These are phyloP conservation scores for Cordyceps militaris DNA, from an alignment of 2,329 filamentous ascomycete species.

Conservation along the genomic window DNA sequence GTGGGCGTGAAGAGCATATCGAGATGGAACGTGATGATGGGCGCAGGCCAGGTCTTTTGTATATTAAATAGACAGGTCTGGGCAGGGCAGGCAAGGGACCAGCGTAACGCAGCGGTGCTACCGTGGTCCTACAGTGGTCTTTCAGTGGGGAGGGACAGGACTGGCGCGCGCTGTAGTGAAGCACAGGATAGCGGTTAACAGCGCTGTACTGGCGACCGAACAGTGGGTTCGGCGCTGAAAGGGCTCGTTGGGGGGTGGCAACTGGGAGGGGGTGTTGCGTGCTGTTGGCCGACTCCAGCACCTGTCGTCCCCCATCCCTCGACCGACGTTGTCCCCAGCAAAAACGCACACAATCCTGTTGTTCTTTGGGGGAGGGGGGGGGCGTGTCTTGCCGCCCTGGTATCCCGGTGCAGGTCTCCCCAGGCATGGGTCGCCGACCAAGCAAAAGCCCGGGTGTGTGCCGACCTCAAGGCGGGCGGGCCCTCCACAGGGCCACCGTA, in stretches of 20 bases:
- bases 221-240: neutral
- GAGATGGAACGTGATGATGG: slow-evolving; percentile 9
- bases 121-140: neutral
- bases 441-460: neutral
- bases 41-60: slow-evolving; percentile 18
- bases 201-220: neutral
- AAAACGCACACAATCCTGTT: neutral
- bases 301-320: neutral
- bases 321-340: neutral
- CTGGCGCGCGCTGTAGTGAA: neutral
- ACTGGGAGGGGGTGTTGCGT: neutral
- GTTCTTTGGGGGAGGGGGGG: neutral
- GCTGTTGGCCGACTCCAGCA: neutral
- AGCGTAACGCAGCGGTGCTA: neutral
- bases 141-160: neutral
- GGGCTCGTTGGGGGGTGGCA: neutral
- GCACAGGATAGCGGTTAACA: neutral
- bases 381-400: neutral
- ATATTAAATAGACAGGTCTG: neutral
- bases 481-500: neutral
- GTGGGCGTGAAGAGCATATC: slow-evolving; percentile 4
- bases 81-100: neutral
- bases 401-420: neutral
- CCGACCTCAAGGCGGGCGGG: neutral
- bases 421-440: slow-evolving; percentile 1